Evolutionary conservation across 352 stramenopile genomes (phyloP).

Genomic region (Phytopythium vexans): DNA sequence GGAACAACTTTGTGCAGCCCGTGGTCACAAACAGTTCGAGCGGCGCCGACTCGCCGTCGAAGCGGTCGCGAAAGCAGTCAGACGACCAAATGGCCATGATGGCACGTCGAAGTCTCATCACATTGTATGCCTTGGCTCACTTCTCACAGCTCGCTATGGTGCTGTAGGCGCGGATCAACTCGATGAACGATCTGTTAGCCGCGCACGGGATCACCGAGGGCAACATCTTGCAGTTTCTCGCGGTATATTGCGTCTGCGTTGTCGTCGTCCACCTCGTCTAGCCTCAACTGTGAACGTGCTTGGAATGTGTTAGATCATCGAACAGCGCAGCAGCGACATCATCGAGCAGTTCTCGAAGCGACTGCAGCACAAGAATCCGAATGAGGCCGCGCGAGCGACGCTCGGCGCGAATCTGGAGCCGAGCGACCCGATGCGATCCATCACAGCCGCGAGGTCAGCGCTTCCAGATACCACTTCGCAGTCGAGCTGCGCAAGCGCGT

Average conservation of each 20-base stretch:
- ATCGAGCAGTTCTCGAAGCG: conserved; percentile 74
- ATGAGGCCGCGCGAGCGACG: conserved; percentile 43
- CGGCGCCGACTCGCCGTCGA: conserved; percentile 29
- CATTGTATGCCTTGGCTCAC: neutral
- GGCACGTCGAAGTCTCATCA: conserved; percentile 18
- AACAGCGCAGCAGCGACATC: conserved; percentile 75
- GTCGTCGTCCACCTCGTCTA: neutral
- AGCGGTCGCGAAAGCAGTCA: conserved; percentile 56
- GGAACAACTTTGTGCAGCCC: neutral
- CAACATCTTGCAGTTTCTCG: conserved; percentile 82
- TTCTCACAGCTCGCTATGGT: neutral
- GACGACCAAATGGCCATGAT: conserved; percentile 77
- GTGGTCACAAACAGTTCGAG: conserved; percentile 6
- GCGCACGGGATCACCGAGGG: conserved; percentile 76
- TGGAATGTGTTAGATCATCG: conserved; percentile 53
- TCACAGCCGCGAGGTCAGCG: conserved; percentile 39
- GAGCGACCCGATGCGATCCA: conserved; percentile 61
- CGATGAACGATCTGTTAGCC: conserved; percentile 79
- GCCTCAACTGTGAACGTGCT: neutral
- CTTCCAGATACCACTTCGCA: conserved; percentile 28
- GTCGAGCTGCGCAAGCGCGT: neutral
- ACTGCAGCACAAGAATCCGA: conserved; percentile 67
- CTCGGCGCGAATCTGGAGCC: conserved; percentile 62
- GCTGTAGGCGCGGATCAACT: conserved; percentile 74
- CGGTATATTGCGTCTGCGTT: conserved; percentile 21